Evolutionary conservation across 768 basidiomycete species (phyloP), one percentile per base, ranked within the genome.

Genomic region (Hericium rajendrae): DNA sequence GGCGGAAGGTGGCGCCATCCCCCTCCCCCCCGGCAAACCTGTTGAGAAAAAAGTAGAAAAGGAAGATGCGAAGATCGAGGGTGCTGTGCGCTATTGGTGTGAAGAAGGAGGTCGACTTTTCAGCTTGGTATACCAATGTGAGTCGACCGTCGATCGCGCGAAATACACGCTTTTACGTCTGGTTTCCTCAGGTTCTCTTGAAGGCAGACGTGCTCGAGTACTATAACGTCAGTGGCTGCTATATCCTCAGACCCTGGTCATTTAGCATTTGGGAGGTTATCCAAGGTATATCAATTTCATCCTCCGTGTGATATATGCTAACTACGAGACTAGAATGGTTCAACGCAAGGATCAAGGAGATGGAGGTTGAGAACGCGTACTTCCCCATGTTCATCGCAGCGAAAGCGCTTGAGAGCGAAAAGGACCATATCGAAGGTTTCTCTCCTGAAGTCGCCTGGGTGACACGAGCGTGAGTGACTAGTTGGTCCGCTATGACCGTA

Each of bases 391-490:
- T 98, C 65, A 89, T 99, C 38, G 94, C 94, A 0, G 72, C 81
- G 58, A 92, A 90, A 57, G 90, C 94, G 24, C 81, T 99, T 57
- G 94, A 98, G 72, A 81, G 90, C 54, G 97, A 99, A 72, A 98
- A 98, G 75, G 85, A 98, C 65, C 97, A 99, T 70, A 92, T 99
- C 59, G 97, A 98, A 70, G 97, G 97, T 2, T 99, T 99, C 75
- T 95, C 95, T 57, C 94, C 97, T 3, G 97, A 99, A 72, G 97
- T 99, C 38, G 97, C 97, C n/a, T 99, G 97, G 97, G 97, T 99
- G 57, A 99, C 97, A 24, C 79, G 82, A 72, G 95, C 95, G 90
- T 93, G 66, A 68, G 91, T 79, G 13, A 6, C 11, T n/a, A 32
- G 5, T 32, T 32, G 28, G 6, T 32, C 4, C 6, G 4, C 28